A percentile compares a stretch with the other conserved stretches of the same genome.
Conservation (phyloP, 2,329 filamentous ascomycete species). For the Colletotrichum chrysophilum region DNA sequence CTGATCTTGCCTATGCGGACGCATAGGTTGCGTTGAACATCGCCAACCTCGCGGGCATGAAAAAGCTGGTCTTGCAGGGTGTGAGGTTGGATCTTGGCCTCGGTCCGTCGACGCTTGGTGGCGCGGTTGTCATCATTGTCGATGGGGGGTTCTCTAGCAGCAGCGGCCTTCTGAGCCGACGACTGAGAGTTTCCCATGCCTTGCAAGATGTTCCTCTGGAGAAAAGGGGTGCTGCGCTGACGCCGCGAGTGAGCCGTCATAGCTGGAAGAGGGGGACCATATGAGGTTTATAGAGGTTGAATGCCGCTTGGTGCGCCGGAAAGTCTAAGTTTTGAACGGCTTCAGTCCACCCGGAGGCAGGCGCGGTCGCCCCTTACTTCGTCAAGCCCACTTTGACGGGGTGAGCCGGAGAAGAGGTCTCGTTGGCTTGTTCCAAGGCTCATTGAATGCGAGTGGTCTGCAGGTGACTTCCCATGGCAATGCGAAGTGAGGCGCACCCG, state of each 20-base stretch:
- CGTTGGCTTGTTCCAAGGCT: not conserved
- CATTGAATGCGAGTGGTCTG: not conserved
- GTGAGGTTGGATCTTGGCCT: constrained; percentile 35
- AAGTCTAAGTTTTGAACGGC: not conserved
- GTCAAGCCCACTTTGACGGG: constrained; percentile 15
- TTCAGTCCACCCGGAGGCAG: not conserved
- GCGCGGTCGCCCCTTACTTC: constrained; percentile 3
- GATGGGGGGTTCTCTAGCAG: constrained; percentile 33
- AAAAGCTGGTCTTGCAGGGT: constrained; percentile 37
- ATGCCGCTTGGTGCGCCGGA: constrained; percentile 5
- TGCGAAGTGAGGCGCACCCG: not conserved
- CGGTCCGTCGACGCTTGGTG: constrained; percentile 56
- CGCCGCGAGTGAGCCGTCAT: constrained; percentile 55
- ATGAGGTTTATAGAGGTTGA: constrained; percentile 4
- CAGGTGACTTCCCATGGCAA: not conserved
- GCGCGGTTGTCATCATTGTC: constrained; percentile 44
- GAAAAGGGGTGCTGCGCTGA: constrained; percentile 57
- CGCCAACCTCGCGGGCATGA: constrained; percentile 33
- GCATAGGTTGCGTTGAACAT: constrained; percentile 48
- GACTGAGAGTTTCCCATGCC: constrained; percentile 51
- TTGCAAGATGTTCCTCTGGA: constrained; percentile 56
- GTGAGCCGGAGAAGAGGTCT: not conserved
- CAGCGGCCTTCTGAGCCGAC: constrained; percentile 40
- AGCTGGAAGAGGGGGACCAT: constrained; percentile 38
- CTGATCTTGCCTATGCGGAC: constrained; percentile 59